phyloP scores from a whole-genome alignment of 192 early-diverging fungal species.

The Spizellomyces sp. region DNA sequence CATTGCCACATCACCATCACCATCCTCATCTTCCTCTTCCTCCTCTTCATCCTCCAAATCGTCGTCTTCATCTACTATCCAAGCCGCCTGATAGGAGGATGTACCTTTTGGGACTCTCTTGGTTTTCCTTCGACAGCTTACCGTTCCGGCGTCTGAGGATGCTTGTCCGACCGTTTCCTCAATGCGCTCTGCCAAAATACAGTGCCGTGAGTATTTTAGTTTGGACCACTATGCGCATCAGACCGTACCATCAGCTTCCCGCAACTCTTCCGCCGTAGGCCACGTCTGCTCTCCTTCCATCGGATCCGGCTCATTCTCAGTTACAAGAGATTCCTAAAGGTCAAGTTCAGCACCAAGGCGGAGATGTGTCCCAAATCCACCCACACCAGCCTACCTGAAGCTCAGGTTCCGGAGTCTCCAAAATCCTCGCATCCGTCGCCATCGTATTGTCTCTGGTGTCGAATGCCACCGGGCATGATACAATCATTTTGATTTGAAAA shows the following conservation, averaged over 20 bases:
- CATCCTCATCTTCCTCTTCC: constrained; percentile 42
- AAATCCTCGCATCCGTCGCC: constrained; percentile 38
- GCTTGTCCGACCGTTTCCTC: not conserved
- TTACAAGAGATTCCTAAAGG: constrained; percentile 73
- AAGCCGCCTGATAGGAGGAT: constrained; percentile 96
- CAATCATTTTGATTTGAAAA: constrained; percentile 78
- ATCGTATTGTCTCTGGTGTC: not conserved
- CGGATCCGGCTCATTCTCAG: constrained; percentile 85
- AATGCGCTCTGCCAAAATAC: not conserved
- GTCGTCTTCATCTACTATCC: constrained; percentile 87
- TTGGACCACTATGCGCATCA: constrained; percentile 17
- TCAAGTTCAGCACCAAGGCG: constrained; percentile 15
- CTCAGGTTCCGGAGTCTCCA: constrained; percentile 71
- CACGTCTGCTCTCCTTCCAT: constrained; percentile 97
- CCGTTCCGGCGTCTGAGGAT: not conserved
- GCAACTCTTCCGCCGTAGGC: constrained; percentile 96
- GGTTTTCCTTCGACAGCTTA: not conserved
- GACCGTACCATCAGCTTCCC: constrained; percentile 60
- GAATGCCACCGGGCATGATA: not conserved
- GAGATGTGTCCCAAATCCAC: not conserved
- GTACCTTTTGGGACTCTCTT: constrained; percentile 61
- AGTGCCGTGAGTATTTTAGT: too few species aligned
- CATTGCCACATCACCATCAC: constrained; percentile 46
- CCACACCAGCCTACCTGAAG: constrained; percentile 25
- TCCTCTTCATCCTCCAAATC: constrained; percentile 67